Base-by-base conservation (phyloP, 805 yeast species). In the Saccharomyces mikatae region DNA sequence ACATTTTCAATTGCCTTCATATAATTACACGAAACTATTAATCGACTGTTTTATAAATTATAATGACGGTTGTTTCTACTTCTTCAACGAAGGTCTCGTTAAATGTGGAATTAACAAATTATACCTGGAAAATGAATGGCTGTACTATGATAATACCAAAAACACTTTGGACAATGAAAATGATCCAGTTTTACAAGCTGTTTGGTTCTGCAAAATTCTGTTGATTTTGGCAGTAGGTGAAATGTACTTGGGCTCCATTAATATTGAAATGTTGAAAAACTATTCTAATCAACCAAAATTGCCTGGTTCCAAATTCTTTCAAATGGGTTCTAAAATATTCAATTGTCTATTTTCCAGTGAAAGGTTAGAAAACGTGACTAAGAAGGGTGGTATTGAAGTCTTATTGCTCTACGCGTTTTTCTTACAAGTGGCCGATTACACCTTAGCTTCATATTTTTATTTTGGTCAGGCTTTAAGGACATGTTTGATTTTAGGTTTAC, bases 51-150 rank as follows among this genome's bases (percentile, higher is more conserved):
- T 87, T 60, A 79, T 87, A 52, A 84, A 85, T 51, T 87, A 86
- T 67, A 87, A 87, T 62, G 94, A 86, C 68, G 94, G 91, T 0
- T 87, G 95, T 61, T 87, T 87, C 66, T 87, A 87, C 70, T 87
- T 87, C 63, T 87, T 87, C 72, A 87, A 87, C 64, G 95, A 87
- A 67, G 95, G 95, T 1, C 64, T 86, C 22, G 88, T 86, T 26
- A 86, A 86, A 63, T 80, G 80, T 59, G 84, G 81, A 57, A 67
- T 87, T 52, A 78, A 81, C 71, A 76, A 84, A 57, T 8, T 36
- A 17, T 36, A 36, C 10, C 10, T 36, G 44, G 44, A 36, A n/a
- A 36, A 36, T 36, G 8, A 36, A 36, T 36, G 44, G 44, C 24
- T 36, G 11, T 75, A 86, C 24, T 87, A 85, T 65, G 80, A 84